Evolutionary conservation across 1,139 yeast genomes (phyloP).

Genomic region (Pichia sp.): DNA sequence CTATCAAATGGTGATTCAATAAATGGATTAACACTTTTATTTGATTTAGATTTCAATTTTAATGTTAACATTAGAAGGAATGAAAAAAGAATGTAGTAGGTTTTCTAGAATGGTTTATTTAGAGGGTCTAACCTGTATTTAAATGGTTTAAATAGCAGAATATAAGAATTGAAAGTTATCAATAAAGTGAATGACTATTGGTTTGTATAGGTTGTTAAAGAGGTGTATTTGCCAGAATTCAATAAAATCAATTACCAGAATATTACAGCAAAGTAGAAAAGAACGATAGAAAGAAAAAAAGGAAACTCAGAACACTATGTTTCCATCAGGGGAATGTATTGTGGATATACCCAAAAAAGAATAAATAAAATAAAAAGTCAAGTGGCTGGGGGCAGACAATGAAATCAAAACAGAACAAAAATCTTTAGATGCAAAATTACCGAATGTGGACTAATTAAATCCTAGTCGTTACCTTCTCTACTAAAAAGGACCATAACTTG

Average conservation of each 20-base stretch:
- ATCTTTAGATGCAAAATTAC: not conserved
- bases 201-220: not conserved
- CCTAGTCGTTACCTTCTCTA: not conserved
- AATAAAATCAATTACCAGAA: not conserved
- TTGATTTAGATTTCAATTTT: not conserved
- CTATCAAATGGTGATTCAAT: slow-evolving; percentile 2
- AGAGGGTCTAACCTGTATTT: not conserved
- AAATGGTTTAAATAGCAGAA: not conserved
- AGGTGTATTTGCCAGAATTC: not conserved
- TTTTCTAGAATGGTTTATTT: not conserved
- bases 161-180: not conserved
- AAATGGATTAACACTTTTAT: slow-evolving; percentile 5
- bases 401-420: slow-evolving; percentile 3
- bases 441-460: not conserved
- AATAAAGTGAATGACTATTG: not conserved
- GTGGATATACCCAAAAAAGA: not conserved
- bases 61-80: slow-evolving; percentile 4
- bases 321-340: not conserved
- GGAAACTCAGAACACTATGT: not conserved
- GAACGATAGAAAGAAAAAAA: not conserved
- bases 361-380: not conserved
- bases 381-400: slow-evolving; percentile 5
- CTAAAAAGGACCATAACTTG: not conserved
- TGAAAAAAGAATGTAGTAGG: not conserved
- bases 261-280: not conserved